Evolutionary conservation across 345 rosid genomes (phyloP).

Genomic region (Rubroshorea leprosula): DNA sequence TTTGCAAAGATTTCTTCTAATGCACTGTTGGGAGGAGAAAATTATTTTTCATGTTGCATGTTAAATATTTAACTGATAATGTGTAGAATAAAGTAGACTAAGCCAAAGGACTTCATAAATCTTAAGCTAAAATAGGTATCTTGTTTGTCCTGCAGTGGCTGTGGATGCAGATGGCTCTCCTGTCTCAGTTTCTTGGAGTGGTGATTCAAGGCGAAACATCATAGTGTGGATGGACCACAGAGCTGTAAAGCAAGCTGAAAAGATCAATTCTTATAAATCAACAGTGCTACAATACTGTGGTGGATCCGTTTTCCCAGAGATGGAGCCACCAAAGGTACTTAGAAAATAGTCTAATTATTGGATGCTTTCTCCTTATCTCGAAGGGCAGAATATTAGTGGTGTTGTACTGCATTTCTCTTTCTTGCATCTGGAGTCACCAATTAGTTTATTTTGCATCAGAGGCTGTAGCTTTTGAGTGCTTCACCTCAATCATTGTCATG

Average conservation of each 20-base stretch:
- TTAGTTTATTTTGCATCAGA: neutral
- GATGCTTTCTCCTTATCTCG: neutral
- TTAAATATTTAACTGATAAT: neutral
- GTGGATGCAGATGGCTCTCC: conserved; percentile 93
- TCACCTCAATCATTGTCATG: neutral
- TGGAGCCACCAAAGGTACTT: conserved; percentile 89
- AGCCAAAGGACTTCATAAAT: too few relatives aligned
- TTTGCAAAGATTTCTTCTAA: neutral
- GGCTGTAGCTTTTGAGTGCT: neutral
- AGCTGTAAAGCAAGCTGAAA: conserved; percentile 92
- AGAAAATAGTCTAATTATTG: neutral
- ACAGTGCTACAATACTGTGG: conserved; percentile 87
- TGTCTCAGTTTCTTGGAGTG: conserved; percentile 94
- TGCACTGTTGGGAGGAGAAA: neutral
- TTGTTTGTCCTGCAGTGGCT: conserved; percentile 53
- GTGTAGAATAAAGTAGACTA: neutral
- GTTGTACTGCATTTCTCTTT: too few relatives aligned
- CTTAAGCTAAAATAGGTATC: neutral
- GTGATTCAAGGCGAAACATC: conserved; percentile 88
- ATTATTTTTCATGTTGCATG: neutral
- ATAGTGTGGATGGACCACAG: conserved; percentile 99
- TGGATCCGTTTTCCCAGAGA: conserved; percentile 89
- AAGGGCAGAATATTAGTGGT: neutral
- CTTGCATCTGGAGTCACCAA: neutral
- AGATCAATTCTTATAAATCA: conserved; percentile 74